Percentiles rank a stretch among this genome's conserved stretches.
Evolutionary conservation across 148 eudicot genomes (phyloP).

Genomic region (Heliamphora exappendiculata): DNA sequence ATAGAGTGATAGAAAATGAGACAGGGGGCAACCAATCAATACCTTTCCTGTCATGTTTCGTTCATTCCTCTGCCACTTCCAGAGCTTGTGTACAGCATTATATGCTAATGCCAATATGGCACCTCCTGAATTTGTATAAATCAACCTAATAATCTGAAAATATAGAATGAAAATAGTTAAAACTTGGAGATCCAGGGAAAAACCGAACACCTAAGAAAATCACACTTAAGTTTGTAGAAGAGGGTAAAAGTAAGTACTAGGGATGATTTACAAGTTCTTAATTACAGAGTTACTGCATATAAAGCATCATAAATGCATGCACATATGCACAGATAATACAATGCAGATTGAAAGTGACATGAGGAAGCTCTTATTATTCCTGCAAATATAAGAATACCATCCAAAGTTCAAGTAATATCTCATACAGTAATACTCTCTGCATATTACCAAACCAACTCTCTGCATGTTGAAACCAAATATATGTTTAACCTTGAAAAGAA

Average conservation of each 20-base stretch:
- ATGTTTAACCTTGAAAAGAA: not conserved
- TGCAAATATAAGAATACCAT: not conserved
- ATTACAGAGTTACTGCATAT: not conserved
- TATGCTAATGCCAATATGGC: constrained; percentile 74
- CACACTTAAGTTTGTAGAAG: not conserved
- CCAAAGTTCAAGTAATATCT: not conserved
- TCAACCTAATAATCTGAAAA: constrained; percentile 68
- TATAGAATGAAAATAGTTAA: constrained; percentile 10
- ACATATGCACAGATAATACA: not conserved
- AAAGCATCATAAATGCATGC: not conserved
- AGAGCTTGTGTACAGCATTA: constrained; percentile 75
- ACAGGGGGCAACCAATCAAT: not conserved
- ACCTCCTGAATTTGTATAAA: constrained; percentile 77
- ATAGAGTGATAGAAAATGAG: not conserved
- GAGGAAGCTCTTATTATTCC: not conserved
- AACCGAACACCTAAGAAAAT: not conserved
- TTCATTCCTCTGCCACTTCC: constrained; percentile 76
- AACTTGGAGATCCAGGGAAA: not conserved
- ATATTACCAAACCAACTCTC: not conserved
- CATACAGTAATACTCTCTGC: not conserved
- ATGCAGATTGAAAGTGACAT: not conserved
- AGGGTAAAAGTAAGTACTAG: not conserved
- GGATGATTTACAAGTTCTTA: not conserved
- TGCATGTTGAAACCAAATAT: not conserved
- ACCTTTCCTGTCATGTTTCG: constrained; percentile 67